These are phyloP conservation scores for Phlebiopsis gigantea DNA, from an alignment of 768 basidiomycete species.

Conservation along the genomic window DNA sequence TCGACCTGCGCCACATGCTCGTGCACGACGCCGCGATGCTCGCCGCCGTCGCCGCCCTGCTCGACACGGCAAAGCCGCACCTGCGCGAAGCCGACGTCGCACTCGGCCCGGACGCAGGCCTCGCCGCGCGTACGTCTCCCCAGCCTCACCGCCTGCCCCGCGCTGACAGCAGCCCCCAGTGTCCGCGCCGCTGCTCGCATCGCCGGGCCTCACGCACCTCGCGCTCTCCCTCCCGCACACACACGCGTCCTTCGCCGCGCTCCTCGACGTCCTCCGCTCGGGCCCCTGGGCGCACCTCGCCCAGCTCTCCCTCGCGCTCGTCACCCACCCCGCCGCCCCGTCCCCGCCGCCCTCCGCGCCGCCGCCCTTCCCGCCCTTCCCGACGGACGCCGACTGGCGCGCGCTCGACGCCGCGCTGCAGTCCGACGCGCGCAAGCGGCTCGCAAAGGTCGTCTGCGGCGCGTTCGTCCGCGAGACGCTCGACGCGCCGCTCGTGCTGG, in stretches of 20 bases:
- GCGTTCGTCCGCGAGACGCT: not conserved
- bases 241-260: not conserved
- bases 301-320: not conserved
- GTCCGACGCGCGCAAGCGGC: not conserved
- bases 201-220: not conserved
- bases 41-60: not conserved
- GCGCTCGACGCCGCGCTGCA: not conserved
- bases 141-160: too few species aligned
- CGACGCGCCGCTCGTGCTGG: not conserved
- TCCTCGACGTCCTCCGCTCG: not conserved
- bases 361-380: not conserved
- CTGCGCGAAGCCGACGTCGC: not conserved
- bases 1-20: not conserved
- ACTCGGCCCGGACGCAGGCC: not conserved
- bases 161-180: not conserved
- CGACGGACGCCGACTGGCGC: not conserved
- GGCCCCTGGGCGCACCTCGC: not conserved
- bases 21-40: not conserved
- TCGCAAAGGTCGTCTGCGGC: not conserved
- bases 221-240: not conserved
- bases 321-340: not conserved
- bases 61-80: not conserved
- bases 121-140: not conserved
- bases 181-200: not conserved
- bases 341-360: not conserved